Base-by-base conservation (phyloP, 768 basidiomycete genomes). In the Terana coerulea region DNA sequence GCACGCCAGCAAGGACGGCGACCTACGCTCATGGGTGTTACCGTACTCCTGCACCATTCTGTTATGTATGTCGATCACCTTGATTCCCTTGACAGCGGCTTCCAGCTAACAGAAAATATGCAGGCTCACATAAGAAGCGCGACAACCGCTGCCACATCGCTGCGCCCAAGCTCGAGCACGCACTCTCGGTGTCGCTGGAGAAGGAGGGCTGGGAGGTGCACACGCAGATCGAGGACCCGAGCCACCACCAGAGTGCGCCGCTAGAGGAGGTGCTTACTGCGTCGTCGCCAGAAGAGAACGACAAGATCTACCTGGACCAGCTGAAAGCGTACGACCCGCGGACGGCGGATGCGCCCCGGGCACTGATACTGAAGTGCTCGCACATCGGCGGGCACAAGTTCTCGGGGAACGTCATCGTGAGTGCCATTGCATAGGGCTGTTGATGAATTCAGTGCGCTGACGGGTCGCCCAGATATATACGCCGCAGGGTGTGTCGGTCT, bases 361-460 rank as follows among this genome's bases (percentile, higher is more conserved):
- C 84, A 3, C 85, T 97, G 40, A 86, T 99, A 52, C 71, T 98
- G 61, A 83, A 79, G 62, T 87, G 84, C 49, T 95, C 91, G 24
- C 95, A 99, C 72, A 75, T 94, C 36, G 95, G 95, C 19, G 94
- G 95, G 2, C 95, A 98, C 73, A 86, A 86, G 60, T 98, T 86
- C 64, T 87, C 91, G 31, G 94, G 94, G 34, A 94, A 95, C 61
- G 85, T 89, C 59, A 84, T 92, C 53, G 93, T 93, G 65, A 60
- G 91, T 81, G 34, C 25, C 39, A 26, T 22, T 43, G 40, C 33
- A 7, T 11, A 8, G n/a, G 15, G 1, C 17, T 46, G n/a, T 46
- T 3, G 24, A 11, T 22, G 11, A 41, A 22, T 11, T 30, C 9
- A 21, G 24, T 21, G 24, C 3, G 31, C 14, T 51, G 37, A 40